Evolutionary conservation across 768 basidiomycete genomes (phyloP).

Genomic region (Tulasnella calospora): DNA sequence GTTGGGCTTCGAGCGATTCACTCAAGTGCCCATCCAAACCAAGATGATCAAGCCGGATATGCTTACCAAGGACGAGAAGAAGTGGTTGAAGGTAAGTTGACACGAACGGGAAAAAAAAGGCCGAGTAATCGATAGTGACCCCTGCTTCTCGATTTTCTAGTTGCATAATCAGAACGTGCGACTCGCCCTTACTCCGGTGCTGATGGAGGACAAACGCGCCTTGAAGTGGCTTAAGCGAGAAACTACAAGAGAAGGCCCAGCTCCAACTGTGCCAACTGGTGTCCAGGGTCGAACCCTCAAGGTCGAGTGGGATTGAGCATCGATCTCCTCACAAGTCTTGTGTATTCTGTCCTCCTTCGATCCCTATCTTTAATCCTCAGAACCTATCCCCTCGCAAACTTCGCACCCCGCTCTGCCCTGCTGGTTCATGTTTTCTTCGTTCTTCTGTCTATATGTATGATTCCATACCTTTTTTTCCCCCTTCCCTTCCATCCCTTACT

Average conservation of each 20-base stretch:
- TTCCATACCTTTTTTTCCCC: not conserved
- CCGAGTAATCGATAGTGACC: not conserved
- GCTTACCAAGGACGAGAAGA: constrained; percentile 57
- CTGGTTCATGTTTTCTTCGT: constrained; percentile 6
- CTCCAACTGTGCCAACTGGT: constrained; percentile 15
- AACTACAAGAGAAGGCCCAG: constrained; percentile 17
- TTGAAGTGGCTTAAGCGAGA: constrained; percentile 26
- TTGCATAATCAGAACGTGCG: constrained; percentile 26
- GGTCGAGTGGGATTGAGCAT: constrained; percentile 27
- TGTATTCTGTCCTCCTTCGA: not conserved
- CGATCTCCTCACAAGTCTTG: not conserved
- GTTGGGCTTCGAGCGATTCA: constrained; percentile 88
- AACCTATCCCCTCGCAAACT: not conserved
- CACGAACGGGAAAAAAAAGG: not conserved
- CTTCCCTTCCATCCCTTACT: not conserved
- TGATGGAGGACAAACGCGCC: constrained; percentile 28
- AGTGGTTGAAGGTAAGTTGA: constrained; percentile 45
- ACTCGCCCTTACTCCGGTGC: constrained; percentile 10
- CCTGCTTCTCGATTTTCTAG: not conserved
- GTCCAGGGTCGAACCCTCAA: constrained; percentile 9
- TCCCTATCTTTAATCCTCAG: not conserved
- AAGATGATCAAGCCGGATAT: constrained; percentile 44
- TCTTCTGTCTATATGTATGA: constrained; percentile 6
- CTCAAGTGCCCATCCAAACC: constrained; percentile 36
- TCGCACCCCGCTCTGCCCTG: not conserved